These are phyloP conservation scores for Hypoxylon sp. DNA, from an alignment of 2,329 filamentous ascomycete species.

Conservation along the genomic window DNA sequence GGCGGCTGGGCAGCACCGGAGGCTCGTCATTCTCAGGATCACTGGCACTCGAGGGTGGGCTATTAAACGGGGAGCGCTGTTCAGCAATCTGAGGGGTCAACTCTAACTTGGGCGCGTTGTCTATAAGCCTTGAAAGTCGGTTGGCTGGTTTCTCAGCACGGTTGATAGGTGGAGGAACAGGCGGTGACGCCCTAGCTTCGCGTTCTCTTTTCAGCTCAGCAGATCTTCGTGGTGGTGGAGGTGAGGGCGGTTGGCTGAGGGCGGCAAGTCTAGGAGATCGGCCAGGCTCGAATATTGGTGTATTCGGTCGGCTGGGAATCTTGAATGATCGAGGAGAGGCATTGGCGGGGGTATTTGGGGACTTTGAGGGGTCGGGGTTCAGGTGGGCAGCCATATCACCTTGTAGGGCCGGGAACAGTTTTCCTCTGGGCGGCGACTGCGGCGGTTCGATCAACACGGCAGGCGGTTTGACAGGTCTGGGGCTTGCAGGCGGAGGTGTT, in stretches of 20 bases:
- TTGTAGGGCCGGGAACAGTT: slow-evolving; percentile 45
- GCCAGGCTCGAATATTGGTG: slow-evolving; percentile 57
- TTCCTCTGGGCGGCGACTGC: slow-evolving; percentile 68
- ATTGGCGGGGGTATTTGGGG: slow-evolving; percentile 50
- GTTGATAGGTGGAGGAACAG: slow-evolving; percentile 77
- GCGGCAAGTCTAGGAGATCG: slow-evolving; percentile 58
- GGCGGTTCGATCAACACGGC: slow-evolving; percentile 75
- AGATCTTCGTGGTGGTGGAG: slow-evolving; percentile 70
- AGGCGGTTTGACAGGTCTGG: slow-evolving; percentile 61
- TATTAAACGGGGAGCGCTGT: slow-evolving; percentile 81
- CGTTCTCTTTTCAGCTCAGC: slow-evolving; percentile 62
- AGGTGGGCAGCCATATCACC: slow-evolving; percentile 55
- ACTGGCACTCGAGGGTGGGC: slow-evolving; percentile 78
- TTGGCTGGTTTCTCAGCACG: slow-evolving; percentile 80
- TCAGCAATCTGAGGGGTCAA: slow-evolving; percentile 50
- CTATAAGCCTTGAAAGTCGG: slow-evolving; percentile 52
- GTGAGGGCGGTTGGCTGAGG: slow-evolving; percentile 64
- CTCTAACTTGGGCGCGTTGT: slow-evolving; percentile 46
- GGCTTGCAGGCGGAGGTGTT: slow-evolving; percentile 55
- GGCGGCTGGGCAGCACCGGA: slow-evolving; percentile 58
- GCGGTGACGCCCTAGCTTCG: slow-evolving; percentile 51
- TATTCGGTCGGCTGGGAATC: slow-evolving; percentile 63
- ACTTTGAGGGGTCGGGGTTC: slow-evolving; percentile 55
- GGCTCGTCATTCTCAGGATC: slow-evolving; percentile 62
- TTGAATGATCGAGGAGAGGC: slow-evolving; percentile 57